Base-by-base conservation (phyloP, 495 filamentous ascomycete species). In the Neurospora pannonica region DNA sequence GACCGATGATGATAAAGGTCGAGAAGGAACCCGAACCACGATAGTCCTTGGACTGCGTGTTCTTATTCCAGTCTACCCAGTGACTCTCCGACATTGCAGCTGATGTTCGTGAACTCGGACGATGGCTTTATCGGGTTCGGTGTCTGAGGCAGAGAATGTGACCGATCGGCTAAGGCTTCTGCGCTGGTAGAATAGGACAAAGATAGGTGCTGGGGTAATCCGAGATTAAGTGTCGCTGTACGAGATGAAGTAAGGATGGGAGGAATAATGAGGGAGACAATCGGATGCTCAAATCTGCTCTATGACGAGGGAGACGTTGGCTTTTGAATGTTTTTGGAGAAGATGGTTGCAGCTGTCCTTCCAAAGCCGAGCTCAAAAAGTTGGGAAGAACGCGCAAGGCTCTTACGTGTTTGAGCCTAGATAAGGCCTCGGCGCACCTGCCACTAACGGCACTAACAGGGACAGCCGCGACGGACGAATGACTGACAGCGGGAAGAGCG, bases 1-100 rank as follows among this genome's bases (percentile, higher is more conserved):
- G 95, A 79, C 94, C 95, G 76, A 98, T 91, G 81, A 98, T 97
- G 75, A 98, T 89, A 82, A 97, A 97, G 69, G 95, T 98, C 82
- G 94, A 94, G 78, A 98, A 98, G 21, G 86, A 88, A 71, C 80
- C 75, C 10, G 86, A 84, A 42, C 85, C 86, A 38, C 83, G 82
- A 75, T 87, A 87, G 82, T 85, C 77, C 75, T 82, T 82, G 38
- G 85, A 86, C 77, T 80, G 79, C 42, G 83, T 84, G 70, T 81
- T 86, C 79, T 87, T 87, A 70, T 79, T 80, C 84, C 84, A 86
- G 77, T 87, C 85, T 72, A 87, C 83, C 82, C 82, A 86, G 74
- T 82, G 62, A 71, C 36, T 31, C 21, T 48, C 74, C 62, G 74
- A 38, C 80, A 82, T 82, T 21, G 71, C 75, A 71, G 54, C 39